Base-by-base conservation (phyloP, 805 yeast genomes). In the Candida germanica region DNA sequence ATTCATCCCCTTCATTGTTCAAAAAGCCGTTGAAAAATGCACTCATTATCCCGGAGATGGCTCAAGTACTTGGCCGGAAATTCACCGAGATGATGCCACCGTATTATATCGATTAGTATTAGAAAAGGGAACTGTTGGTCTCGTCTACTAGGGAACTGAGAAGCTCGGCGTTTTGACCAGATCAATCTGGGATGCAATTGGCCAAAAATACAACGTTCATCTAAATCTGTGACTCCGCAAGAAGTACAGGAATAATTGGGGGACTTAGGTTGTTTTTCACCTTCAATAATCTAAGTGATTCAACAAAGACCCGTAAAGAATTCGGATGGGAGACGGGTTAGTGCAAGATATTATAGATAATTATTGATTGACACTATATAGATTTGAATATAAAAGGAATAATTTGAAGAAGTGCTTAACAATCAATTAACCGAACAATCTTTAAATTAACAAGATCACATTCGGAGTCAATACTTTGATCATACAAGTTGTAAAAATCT, bases 371-470 rank as follows among this genome's bases (percentile, higher is more conserved):
- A 20, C 23, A 20, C 6, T 8, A 12, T 10, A 25, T 25, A 25
- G 6, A 11, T 12, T 25, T n/a, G n/a, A 25, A 25, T 25, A 25
- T 25, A 12, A 7, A 8, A 25, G 7, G 12, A 25, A 8, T 8
- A 8, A 25, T 25, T 8, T 25, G 15, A 11, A 10, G 6, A 20
- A 20, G 6, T 20, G 10, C 12, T 30, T 24, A 54, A 42, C 66
- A 62, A 13, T 56, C 54, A 28, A 58, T 47, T 19, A 66, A 46
- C 35, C 61, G 68, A 21, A 66, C 68, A 22, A 59, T 64, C 16
- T 61, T 61, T 23, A 65, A 49, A 18, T 51, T 48, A 16, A 66
- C 69, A 6, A 66, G 67, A 14, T 51, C 50, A 39, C 71, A 66
- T 37, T 63, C 61, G 22, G 39, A 43, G 6, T 53, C 68, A 35